Evolutionary conservation across 2,329 filamentous ascomycete species (phyloP), one percentile per base, ranked within the genome.

Genomic region (Macrophomina tecta): DNA sequence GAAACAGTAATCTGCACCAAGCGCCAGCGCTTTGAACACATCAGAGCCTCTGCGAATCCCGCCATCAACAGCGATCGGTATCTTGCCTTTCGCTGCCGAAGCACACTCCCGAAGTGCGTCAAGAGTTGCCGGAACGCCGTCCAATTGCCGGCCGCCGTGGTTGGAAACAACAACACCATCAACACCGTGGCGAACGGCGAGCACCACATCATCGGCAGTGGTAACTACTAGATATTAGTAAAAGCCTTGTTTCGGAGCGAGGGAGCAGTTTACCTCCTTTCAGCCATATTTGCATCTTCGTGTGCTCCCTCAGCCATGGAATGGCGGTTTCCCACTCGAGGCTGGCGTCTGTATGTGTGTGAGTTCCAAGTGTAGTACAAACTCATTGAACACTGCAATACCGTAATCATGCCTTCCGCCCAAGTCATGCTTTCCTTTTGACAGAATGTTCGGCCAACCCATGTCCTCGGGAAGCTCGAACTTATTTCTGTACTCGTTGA

Each of bases 41-140:
- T 89, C 86, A 0, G 81, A 84, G 0, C 85, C 86, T 14, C 82
- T 81, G 46, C 86, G 73, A 38, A 88, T 83, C 0, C 86, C 86
- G 11, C 82, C 84, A 71, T 91, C 89, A 16, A 91, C 84, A 51
- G 90, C 82, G 23, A 91, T 81, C 0, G 84, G 84, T n/a, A 89
- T 79, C 67, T 82, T 82, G 18, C 83, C 82, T 2, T 74, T 70
- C 1, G 77, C 79, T 5, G 77, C 78, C 2, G 72, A 72, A 0
- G 76, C 80, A 56, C 78, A 79, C 58, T 81, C 78, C 0, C 75
- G 75, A 11, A 83, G 72, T 9, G 77, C 82, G 65, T 87, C 86
- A 4, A 89, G 76, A 4, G 83, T 83, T 3, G 82, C 82, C 5
- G 84, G 79, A 2, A 84, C 84, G 4, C 85, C 85, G 69, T 89